Evolutionary conservation across 306 rosid species (phyloP).

Genomic region (Cyclanthera cordifolia): DNA sequence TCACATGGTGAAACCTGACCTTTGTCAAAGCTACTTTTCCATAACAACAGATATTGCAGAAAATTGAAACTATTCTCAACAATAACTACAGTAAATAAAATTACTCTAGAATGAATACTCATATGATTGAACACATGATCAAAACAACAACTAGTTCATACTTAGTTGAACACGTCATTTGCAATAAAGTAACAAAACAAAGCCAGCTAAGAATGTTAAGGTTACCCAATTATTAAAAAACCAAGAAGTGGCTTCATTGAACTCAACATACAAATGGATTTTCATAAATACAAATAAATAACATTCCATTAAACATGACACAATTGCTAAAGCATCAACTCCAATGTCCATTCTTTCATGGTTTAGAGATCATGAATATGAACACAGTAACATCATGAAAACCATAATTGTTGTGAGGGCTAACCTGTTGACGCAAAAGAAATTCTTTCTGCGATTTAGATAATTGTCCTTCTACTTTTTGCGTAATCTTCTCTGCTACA

Average conservation of each 20-base stretch:
- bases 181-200: background rate
- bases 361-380: background rate
- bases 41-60: background rate
- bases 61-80: background rate
- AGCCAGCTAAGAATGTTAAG: background rate
- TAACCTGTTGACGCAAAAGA: slow-evolving; percentile 97
- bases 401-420: slow-evolving; percentile 17
- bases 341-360: background rate
- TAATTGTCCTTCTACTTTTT: slow-evolving; percentile 94
- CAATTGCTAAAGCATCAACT: background rate
- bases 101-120: background rate
- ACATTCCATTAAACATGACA: background rate
- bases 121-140: background rate
- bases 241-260: background rate
- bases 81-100: background rate
- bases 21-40: background rate
- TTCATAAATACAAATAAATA: background rate
- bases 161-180: background rate
- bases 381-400: slow-evolving; percentile 2
- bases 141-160: background rate
- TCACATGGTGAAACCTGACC: background rate
- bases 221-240: background rate
- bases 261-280: background rate
- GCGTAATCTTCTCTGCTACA: slow-evolving; percentile 97
- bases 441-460: slow-evolving; percentile 96